Percentiles rank a stretch among this genome's conserved stretches.
Evolutionary conservation across 805 yeast genomes (phyloP).

Genomic region (Myxozyma nipponensis): DNA sequence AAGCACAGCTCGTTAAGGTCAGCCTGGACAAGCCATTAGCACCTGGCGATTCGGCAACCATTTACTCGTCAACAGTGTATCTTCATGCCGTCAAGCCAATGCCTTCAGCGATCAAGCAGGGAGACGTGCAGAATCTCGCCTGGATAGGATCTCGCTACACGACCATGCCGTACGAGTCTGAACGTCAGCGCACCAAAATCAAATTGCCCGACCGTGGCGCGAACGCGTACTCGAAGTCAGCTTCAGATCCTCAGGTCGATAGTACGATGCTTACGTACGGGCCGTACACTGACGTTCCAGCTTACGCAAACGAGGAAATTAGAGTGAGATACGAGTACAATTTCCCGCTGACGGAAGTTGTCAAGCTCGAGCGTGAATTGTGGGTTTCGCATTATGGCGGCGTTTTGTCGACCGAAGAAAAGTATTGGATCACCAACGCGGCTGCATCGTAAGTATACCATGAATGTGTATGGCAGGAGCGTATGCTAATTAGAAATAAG

Average conservation of each 20-base stretch:
- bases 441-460: constrained; percentile 50
- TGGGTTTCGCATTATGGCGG: constrained; percentile 89
- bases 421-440: constrained; percentile 70
- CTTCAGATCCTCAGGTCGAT: constrained; percentile 32
- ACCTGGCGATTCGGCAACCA: constrained; percentile 51
- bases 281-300: constrained; percentile 46
- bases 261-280: constrained; percentile 48
- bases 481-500: constrained; percentile 1
- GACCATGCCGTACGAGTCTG: constrained; percentile 59
- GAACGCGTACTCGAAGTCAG: constrained; percentile 37
- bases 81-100: constrained; percentile 51
- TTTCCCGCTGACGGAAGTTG: constrained; percentile 59
- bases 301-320: constrained; percentile 41
- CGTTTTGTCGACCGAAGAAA: constrained; percentile 73
- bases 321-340: constrained; percentile 59
- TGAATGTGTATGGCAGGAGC: no score
- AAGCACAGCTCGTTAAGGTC: constrained; percentile 6
- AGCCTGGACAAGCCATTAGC: constrained; percentile 56
- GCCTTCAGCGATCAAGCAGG: constrained; percentile 60
- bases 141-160: constrained; percentile 54
- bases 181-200: constrained; percentile 44
- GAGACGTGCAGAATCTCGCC: constrained; percentile 57
- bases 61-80: constrained; percentile 50
- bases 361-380: constrained; percentile 56
- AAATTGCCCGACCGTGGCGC: constrained; percentile 27